Conservation (phyloP, 176 grass and related monocot genomes). For the Cymbopogon citratus region DNA sequence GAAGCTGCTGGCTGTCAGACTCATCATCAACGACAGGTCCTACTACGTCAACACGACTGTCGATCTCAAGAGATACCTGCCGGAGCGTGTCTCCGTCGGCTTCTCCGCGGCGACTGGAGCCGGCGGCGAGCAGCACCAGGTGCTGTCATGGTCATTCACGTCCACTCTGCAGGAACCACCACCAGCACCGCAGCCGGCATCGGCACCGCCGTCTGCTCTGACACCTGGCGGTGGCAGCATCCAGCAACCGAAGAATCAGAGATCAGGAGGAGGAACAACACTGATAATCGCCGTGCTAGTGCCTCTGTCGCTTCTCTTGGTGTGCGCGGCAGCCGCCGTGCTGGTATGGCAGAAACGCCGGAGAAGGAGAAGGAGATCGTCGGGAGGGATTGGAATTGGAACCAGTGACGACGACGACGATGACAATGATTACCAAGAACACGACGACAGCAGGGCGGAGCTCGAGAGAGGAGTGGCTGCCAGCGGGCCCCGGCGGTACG, state of each 20-base stretch:
- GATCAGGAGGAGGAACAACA: background rate
- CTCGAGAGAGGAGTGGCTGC: background rate
- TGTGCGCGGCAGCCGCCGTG: background rate
- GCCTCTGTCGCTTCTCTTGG: background rate
- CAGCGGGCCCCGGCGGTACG: background rate
- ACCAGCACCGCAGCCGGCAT: background rate
- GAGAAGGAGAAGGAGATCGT: no score
- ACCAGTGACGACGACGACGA: background rate
- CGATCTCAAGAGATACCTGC: background rate
- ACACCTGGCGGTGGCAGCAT: background rate
- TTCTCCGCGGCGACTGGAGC: background rate
- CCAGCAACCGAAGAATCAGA: no score
- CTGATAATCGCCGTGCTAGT: background rate
- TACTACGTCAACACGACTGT: background rate
- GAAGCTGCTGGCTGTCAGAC: background rate
- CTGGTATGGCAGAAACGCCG: background rate
- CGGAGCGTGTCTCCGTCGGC: background rate
- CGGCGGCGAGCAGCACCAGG: background rate
- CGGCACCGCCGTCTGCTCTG: background rate
- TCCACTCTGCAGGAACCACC: background rate
- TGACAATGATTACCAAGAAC: background rate
- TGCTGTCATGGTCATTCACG: background rate
- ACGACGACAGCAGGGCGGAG: background rate
- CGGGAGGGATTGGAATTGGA: no score
- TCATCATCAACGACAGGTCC: background rate